Percentiles rank a stretch among this genome's conserved stretches.
Conservation (phyloP, 495 filamentous ascomycete species). For the Penicillium pancosmium region DNA sequence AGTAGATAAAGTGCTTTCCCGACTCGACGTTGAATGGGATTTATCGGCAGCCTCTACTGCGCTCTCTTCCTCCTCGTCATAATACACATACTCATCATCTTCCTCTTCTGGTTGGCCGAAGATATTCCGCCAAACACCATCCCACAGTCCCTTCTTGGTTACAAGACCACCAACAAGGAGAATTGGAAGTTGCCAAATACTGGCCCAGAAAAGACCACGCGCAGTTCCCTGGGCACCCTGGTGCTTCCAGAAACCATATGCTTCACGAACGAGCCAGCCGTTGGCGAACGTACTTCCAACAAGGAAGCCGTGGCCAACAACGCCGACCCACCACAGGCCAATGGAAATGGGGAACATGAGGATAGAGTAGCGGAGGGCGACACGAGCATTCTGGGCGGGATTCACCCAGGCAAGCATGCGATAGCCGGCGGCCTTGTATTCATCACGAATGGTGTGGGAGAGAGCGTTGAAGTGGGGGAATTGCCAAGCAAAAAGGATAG, state of each 20-base stretch:
- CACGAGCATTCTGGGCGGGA: slow-evolving; percentile 77
- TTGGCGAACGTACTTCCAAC: slow-evolving; percentile 81
- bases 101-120: slow-evolving; percentile 55
- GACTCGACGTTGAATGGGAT: slow-evolving; percentile 9
- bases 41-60: slow-evolving; percentile 3
- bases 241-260: slow-evolving; percentile 77
- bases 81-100: slow-evolving; percentile 44
- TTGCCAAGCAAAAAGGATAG: slow-evolving; percentile 90
- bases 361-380: slow-evolving; percentile 85
- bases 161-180: slow-evolving; percentile 88
- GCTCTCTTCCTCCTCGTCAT: slow-evolving; percentile 40
- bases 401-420: slow-evolving; percentile 91
- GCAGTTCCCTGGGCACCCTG: slow-evolving; percentile 81
- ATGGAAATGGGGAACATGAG: slow-evolving; percentile 86
- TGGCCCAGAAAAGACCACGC: slow-evolving; percentile 91
- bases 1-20: neutral
- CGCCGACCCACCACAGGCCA: slow-evolving; percentile 75
- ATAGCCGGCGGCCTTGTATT: slow-evolving; percentile 87
- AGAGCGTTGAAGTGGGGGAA: slow-evolving; percentile 97
- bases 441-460: slow-evolving; percentile 82
- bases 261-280: slow-evolving; percentile 81
- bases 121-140: slow-evolving; percentile 73
- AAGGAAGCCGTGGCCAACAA: slow-evolving; percentile 88
- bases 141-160: slow-evolving; percentile 95
- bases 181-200: slow-evolving; percentile 93